Conservation (phyloP, 116 monocot genomes). For the Dioscorea cayenensis region DNA sequence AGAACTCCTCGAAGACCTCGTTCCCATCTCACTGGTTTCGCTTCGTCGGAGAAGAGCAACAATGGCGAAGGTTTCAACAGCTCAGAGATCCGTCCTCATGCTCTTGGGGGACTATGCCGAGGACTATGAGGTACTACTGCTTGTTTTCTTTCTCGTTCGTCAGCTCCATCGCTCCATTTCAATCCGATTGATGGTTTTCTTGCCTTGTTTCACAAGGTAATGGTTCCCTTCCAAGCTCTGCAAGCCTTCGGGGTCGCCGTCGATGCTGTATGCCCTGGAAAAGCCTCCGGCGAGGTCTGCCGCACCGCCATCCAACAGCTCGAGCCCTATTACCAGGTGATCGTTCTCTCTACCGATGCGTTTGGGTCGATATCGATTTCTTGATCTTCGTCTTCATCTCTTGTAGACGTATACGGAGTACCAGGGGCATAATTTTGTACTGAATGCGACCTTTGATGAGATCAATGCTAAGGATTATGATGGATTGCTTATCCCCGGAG, state of each 20-base stretch:
- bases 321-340: constrained; percentile 52
- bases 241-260: constrained; percentile 75
- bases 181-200: neutral
- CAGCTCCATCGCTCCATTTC: neutral
- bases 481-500: constrained; percentile 81
- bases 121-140: constrained; percentile 41
- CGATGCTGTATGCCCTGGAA: constrained; percentile 79
- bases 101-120: constrained; percentile 54
- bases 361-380: neutral
- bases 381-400: neutral
- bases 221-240: constrained; percentile 87
- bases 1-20: no score
- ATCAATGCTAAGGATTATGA: constrained; percentile 53
- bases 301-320: constrained; percentile 68
- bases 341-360: neutral
- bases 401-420: constrained; percentile 78
- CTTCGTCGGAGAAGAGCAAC: neutral
- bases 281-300: constrained; percentile 67
- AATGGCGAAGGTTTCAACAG: constrained; percentile 18
- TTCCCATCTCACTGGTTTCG: no score
- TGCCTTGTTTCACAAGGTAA: constrained; percentile 26
- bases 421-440: constrained; percentile 81
- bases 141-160: neutral
- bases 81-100: constrained; percentile 26
- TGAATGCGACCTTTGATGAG: constrained; percentile 75